Evolutionary conservation across 2,329 filamentous ascomycete genomes (phyloP).

Genomic region (Seiridium cupressi): DNA sequence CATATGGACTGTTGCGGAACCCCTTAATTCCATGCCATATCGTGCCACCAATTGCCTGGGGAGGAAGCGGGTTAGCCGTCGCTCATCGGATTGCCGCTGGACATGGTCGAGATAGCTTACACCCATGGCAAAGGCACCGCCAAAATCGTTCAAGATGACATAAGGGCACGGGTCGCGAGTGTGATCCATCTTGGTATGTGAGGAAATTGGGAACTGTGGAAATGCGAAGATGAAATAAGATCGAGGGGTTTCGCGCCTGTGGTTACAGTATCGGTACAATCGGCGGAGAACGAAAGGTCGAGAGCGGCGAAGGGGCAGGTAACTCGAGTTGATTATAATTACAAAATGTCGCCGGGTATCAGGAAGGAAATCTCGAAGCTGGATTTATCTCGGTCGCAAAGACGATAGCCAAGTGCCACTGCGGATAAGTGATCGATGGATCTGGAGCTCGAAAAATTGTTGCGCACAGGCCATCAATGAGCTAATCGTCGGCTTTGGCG

Average conservation of each 20-base stretch:
- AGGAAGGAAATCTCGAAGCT: not conserved
- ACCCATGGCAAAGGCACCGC: constrained; percentile 95
- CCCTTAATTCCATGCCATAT: constrained; percentile 98
- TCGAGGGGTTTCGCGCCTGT: not conserved
- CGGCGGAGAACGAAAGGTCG: no score
- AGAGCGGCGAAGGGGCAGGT: not conserved
- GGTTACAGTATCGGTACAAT: no score
- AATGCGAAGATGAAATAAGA: not conserved
- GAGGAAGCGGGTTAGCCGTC: not conserved
- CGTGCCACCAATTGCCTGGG: constrained; percentile 70
- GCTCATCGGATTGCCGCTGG: no score
- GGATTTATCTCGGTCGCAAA: not conserved
- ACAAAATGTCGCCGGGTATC: not conserved
- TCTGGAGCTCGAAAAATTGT: constrained; percentile 12
- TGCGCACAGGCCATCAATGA: constrained; percentile 10
- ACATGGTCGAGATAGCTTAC: constrained; percentile 28
- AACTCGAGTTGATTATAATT: not conserved
- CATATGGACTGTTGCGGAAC: constrained; percentile 84
- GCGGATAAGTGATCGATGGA: not conserved
- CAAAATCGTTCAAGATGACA: constrained; percentile 96
- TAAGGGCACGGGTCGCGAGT: constrained; percentile 94
- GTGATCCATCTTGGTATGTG: constrained; percentile 71
- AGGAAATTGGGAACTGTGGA: not conserved
- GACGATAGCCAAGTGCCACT: not conserved
- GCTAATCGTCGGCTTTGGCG: not conserved